Percentiles rank a stretch among this genome's conserved stretches.
phyloP scores from a whole-genome alignment of 148 eudicot species.

The Chenopodium quinoa region DNA sequence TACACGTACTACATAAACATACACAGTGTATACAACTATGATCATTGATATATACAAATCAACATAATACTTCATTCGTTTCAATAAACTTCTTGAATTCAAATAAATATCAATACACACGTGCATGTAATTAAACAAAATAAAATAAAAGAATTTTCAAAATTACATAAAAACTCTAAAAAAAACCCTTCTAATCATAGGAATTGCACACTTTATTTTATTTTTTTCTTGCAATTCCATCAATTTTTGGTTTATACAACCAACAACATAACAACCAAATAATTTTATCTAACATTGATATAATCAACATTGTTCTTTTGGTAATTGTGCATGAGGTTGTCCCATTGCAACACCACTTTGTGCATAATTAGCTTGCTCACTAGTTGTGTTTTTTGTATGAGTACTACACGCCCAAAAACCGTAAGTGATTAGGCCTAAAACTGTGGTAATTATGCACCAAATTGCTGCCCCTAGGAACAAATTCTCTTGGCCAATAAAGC shows the following conservation, averaged over 20 bases:
- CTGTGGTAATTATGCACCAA: constrained; percentile 6
- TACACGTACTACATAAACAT: too few species aligned
- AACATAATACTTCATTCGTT: too few species aligned
- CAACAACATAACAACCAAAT: too few species aligned
- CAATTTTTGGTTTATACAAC: not conserved
- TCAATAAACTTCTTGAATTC: too few species aligned
- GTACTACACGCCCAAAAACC: not conserved
- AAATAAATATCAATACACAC: too few species aligned
- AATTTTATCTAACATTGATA: too few species aligned
- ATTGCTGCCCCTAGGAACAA: not conserved
- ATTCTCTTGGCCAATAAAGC: constrained; percentile 1
- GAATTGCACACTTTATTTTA: not conserved
- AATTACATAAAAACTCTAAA: not conserved
- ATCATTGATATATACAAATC: too few species aligned
- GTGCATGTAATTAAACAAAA: not conserved
- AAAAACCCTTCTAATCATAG: not conserved
- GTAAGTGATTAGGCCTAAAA: not conserved
- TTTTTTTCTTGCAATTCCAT: not conserved
- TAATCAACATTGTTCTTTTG: constrained; percentile 9
- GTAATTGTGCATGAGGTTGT: constrained; percentile 1
- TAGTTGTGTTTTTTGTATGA: not conserved
- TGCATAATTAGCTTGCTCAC: not conserved
- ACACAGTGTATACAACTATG: too few species aligned
- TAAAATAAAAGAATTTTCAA: too few species aligned
- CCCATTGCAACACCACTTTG: constrained; percentile 16